Base-by-base conservation (phyloP, 768 basidiomycete species). In the Kwoniella bestiolae region DNA sequence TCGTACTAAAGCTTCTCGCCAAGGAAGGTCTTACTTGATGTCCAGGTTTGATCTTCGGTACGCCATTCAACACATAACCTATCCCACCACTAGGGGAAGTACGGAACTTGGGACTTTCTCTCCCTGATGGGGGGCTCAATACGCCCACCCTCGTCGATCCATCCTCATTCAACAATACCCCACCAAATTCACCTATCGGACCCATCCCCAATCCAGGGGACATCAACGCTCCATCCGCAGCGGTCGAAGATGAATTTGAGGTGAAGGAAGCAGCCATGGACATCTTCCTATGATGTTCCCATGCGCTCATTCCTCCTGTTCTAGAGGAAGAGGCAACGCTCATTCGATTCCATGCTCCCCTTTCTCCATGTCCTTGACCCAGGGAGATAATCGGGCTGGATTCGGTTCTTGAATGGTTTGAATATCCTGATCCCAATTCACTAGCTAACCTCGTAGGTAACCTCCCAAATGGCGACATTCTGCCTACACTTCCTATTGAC, bases 401-500 rank as follows among this genome's bases (percentile, higher is more conserved):
- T 31, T 73, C 72, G 7, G 78, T 77, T 7, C 78, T 55, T 5
- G 52, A 51, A 62, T 79, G 78, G 12, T 18, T 18, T 2, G 63
- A 51, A n/a, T 52, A 34, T 16, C 47, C 45, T 4, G 51, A 44
- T 45, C 51, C 52, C 12, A 76, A 45, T 55, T 78, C 77, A 18
- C 49, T 57, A 31, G 73, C 71, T 23, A 75, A 66, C 28, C 59
- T 65, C 18, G 50, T 56, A 1, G 58, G 67, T 2, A 62, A 18
- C 21, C 55, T 35, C 18, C 29, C 50, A 16, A 59, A 58, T 12
- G 74, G 72, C 3, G 70, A 70, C 8, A 64, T 38, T 21, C 71
- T 63, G 5, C 73, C 69, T 18, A 67, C 71, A 4, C 67, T 67
- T 26, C 72, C 72, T n/a, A 66, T 82, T 59, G 83, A 83, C 9